Base-by-base conservation (phyloP, 148 eudicot species). In the Rhododendron kiyosumense region DNA sequence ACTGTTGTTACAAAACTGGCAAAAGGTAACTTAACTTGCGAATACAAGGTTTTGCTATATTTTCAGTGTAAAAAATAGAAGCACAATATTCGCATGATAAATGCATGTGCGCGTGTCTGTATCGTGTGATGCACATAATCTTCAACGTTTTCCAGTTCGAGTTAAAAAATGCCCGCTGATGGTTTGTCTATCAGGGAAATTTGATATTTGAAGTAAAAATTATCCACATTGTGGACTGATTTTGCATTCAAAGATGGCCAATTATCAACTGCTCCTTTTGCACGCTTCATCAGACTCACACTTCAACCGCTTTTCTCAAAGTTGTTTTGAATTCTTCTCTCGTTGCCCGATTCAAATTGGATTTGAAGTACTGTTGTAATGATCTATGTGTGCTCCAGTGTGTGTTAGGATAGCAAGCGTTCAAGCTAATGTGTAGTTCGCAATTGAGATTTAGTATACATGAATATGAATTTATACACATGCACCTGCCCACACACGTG, bases 1-100 rank as follows among this genome's bases (percentile, higher is more conserved):
- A 93, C 88, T 96, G 95, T 89, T 96, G 95, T 87, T 92, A 92
- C 91, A 94, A 94, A 94, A 92, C 86, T 96, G 99, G 99, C 99
- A 96, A 89, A 96, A 95, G 97, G 98, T 96, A 85, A 89, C 88
- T 73, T 36, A 49, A 84, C 65, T 20, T 12, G n/a, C 43, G 52
- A 45, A 43, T n/a, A 12, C 5, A 28, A 24, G 20, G 28, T 24
- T 61, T 63, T 83, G 2, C 63, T 36, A 18, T 43, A 10, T 11
- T 74, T 20, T 82, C 30, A 9, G 30, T 30, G 0, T 13, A 22
- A 65, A 48, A 74, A 26, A 20, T 45, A 57, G 48, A 59, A 34
- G 26, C 59, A 28, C 41, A 57, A 17, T 46, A 65, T 79, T 38
- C 11, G 2, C 13, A 63, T 63, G 28, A 63, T 63, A n/a, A 24